phyloP scores from a whole-genome alignment of 371 early-diverging fungal species.

The Rhizopus arrhizus region DNA sequence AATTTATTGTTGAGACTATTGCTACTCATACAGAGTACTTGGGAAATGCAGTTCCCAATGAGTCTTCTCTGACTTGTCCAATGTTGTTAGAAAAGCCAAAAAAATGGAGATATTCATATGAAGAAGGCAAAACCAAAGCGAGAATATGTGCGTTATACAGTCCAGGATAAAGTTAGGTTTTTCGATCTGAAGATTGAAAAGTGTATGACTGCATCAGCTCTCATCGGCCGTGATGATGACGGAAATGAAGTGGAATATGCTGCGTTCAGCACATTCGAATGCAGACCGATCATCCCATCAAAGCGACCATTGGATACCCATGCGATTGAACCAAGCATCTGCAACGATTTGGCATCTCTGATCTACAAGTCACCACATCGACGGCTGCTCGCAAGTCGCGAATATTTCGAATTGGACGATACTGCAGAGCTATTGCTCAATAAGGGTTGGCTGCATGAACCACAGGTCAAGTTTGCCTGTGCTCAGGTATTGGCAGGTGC shows the following conservation, averaged over 20 bases:
- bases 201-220: too few species aligned
- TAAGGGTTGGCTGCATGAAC: conserved; percentile 17
- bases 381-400: not conserved
- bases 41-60: too few species aligned
- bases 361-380: conserved; percentile 6
- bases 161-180: too few species aligned
- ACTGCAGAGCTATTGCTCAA: conserved; percentile 9
- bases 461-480: conserved; percentile 23
- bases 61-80: too few species aligned
- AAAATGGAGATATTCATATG: too few species aligned
- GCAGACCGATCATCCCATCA: conserved; percentile 10
- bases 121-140: too few species aligned
- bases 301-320: not conserved
- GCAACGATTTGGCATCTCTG: conserved; percentile 3
- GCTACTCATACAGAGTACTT: too few species aligned
- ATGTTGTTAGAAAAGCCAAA: too few species aligned
- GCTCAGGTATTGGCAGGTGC: conserved; percentile 22
- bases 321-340: conserved; percentile 2
- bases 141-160: too few species aligned
- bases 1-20: too few species aligned
- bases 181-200: too few species aligned
- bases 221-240: not conserved
- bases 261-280: conserved; percentile 7
- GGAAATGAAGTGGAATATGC: conserved; percentile 1
- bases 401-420: conserved; percentile 3